Conservation (phyloP, 2,329 filamentous ascomycete species). For the Eurotiales sp. region DNA sequence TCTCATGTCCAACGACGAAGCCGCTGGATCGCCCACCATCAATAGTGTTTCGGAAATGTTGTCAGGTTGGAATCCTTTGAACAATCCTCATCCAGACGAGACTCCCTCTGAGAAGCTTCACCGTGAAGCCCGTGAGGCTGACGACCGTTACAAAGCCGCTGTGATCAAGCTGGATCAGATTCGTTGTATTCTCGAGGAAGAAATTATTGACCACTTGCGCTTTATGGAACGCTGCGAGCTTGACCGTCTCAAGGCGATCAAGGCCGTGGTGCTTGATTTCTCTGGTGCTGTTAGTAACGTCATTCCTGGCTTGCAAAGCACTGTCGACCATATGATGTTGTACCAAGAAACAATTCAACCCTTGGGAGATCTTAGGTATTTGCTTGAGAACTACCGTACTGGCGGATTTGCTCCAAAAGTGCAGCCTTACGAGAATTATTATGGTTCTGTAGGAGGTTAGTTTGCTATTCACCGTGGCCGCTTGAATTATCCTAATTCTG, state of each 20-base stretch:
- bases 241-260: conserved; percentile 94
- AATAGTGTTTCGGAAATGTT: conserved; percentile 85
- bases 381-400: conserved; percentile 95
- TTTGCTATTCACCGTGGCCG: not conserved
- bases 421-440: conserved; percentile 96
- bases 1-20: conserved; percentile 56
- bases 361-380: conserved; percentile 79
- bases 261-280: conserved; percentile 96
- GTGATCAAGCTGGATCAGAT: conserved; percentile 85
- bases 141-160: conserved; percentile 86
- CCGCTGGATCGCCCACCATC: conserved; percentile 74
- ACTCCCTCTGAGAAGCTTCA: conserved; percentile 81
- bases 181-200: conserved; percentile 91
- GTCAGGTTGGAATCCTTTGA: conserved; percentile 87
- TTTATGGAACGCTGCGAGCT: conserved; percentile 98
- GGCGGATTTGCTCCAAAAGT: conserved; percentile 89
- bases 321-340: conserved; percentile 97
- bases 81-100: conserved; percentile 87
- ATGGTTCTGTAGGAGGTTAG: conserved; percentile 82
- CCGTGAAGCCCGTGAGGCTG: conserved; percentile 82
- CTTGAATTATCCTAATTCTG: conserved; percentile 15
- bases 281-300: conserved; percentile 97
- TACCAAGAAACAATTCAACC: conserved; percentile 99
- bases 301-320: conserved; percentile 90
- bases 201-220: conserved; percentile 85